Conservation (phyloP, 345 rosid species). For the Brassica napus region Da-Ae NC_063443.1:17188001-17188500, state of each 20-base stretch:
- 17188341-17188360: slow-evolving; percentile 56
- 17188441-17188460: slow-evolving; percentile 65
- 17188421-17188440: slow-evolving; percentile 86
- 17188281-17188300: slow-evolving; percentile 48
- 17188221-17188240: slow-evolving; percentile 66
- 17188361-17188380: slow-evolving; percentile 60
- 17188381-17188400: slow-evolving; percentile 71
- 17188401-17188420: slow-evolving; percentile 73
- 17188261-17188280: slow-evolving; percentile 67
- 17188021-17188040: slow-evolving; percentile 57
- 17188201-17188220: slow-evolving; percentile 18
- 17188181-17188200: background rate
- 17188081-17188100: slow-evolving; percentile 61
- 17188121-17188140: slow-evolving; percentile 68
- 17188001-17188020: slow-evolving; percentile 70
- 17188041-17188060: slow-evolving; percentile 60
- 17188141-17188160: background rate
- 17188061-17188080: slow-evolving; percentile 73
- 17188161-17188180: too few species aligned
- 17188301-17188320: slow-evolving; percentile 54
- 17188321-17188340: slow-evolving; percentile 70
- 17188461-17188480: slow-evolving; percentile 63
- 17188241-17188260: slow-evolving; percentile 62
- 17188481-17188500: slow-evolving; percentile 68
- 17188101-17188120: slow-evolving; percentile 83